phyloP scores from a whole-genome alignment of 805 yeast species.

The Kodamaea nitidulidarum region DNA sequence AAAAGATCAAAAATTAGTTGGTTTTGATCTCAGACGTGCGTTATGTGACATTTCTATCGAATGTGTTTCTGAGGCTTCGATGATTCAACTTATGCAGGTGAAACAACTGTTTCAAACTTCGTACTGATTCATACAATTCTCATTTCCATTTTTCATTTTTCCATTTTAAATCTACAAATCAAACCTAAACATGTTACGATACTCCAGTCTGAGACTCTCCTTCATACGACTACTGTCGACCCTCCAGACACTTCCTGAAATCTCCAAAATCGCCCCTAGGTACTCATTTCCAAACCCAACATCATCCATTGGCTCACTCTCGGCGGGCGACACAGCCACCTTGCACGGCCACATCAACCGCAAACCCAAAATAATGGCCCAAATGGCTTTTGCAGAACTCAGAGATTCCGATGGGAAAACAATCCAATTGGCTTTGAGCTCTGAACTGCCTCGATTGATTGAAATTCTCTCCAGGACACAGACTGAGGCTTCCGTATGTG shows the following conservation, averaged over 20 bases:
- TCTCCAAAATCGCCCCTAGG: conserved; percentile 2
- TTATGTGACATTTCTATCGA: too few species aligned
- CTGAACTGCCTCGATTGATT: conserved; percentile 38
- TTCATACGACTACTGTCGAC: background rate
- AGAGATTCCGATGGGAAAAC: conserved; percentile 69
- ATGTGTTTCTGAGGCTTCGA: too few species aligned
- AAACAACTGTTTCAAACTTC: too few species aligned
- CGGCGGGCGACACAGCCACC: conserved; percentile 27
- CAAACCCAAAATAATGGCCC: conserved; percentile 68
- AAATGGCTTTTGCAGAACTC: conserved; percentile 66
- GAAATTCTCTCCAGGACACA: conserved; percentile 47
- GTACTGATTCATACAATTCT: too few species aligned
- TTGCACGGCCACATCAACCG: conserved; percentile 83
- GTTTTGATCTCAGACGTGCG: too few species aligned
- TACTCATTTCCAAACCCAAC: conserved; percentile 7
- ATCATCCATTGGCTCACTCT: background rate
- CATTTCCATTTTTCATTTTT: too few species aligned
- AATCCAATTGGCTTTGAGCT: conserved; percentile 46
- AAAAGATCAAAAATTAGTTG: too few species aligned
- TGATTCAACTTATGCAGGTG: too few species aligned
- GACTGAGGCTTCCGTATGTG: conserved; percentile 67
- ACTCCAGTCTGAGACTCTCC: background rate
- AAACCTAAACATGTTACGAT: too few species aligned
- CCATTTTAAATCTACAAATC: too few species aligned
- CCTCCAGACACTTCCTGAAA: background rate